Evolutionary conservation across 202 grass and related monocot species (phyloP).

Genomic region (Sporobolus alterniflorus): DNA sequence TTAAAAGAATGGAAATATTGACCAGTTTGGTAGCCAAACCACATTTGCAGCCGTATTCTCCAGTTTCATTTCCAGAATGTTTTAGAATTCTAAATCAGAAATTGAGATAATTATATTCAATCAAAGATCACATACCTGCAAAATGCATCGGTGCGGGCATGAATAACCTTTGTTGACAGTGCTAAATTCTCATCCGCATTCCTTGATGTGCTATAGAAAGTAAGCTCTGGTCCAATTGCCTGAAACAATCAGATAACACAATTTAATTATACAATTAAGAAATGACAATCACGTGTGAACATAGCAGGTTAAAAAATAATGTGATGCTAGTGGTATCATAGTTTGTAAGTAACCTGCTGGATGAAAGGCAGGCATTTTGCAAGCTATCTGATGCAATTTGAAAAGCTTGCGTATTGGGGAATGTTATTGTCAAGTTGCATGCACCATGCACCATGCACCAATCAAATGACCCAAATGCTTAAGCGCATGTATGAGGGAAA

Average conservation of each 20-base stretch:
- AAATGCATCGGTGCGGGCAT: conserved; percentile 91
- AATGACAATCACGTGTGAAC: conserved; percentile 1
- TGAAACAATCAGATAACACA: conserved; percentile 48
- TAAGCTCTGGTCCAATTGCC: conserved; percentile 98
- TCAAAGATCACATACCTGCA: conserved; percentile 63
- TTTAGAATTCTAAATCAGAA: conserved; percentile 24
- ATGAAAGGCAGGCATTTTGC: not conserved
- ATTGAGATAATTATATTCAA: conserved; percentile 24
- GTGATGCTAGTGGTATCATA: not conserved
- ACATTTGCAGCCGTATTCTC: conserved; percentile 9
- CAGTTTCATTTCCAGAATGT: conserved; percentile 1
- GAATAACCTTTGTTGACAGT: conserved; percentile 92
- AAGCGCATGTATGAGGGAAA: not conserved
- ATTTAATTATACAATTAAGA: conserved; percentile 16
- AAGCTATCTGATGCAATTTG: not conserved
- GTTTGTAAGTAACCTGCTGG: conserved; percentile 28
- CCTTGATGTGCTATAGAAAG: conserved; percentile 92
- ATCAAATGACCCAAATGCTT: not conserved
- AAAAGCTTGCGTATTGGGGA: conserved; percentile 20
- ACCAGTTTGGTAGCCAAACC: not conserved
- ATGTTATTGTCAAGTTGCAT: not conserved
- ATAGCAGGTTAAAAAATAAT: conserved; percentile 26
- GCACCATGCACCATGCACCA: too few relatives aligned
- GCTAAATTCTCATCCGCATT: conserved; percentile 68
- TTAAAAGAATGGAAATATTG: not conserved